Evolutionary conservation across 2,329 filamentous ascomycete species (phyloP).

Genomic region (Trichoderma semiorbis): DNA sequence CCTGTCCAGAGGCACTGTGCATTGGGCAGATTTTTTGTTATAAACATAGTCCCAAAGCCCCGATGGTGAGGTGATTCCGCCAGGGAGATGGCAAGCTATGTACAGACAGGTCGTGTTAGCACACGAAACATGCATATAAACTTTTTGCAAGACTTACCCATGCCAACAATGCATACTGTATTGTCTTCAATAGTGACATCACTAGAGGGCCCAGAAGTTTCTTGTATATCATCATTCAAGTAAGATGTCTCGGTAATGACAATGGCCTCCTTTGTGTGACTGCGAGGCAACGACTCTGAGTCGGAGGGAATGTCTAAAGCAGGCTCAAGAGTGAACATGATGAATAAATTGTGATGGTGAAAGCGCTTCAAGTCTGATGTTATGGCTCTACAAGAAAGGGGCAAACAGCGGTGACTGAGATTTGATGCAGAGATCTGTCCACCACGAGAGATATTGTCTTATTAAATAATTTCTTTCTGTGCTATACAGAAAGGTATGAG

Average conservation of each 20-base stretch:
- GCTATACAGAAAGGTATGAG: background rate
- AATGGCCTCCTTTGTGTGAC: background rate
- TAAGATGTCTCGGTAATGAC: slow-evolving; percentile 2
- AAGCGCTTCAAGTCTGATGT: background rate
- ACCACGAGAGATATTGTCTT: background rate
- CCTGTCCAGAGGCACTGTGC: slow-evolving; percentile 27
- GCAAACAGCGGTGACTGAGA: background rate
- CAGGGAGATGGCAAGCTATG: slow-evolving; percentile 13
- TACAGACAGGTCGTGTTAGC: background rate
- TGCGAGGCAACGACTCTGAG: slow-evolving; percentile 3
- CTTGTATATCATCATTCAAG: background rate
- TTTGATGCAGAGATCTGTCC: background rate
- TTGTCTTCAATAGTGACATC: slow-evolving; percentile 3
- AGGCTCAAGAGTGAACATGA: slow-evolving; percentile 12
- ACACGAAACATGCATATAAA: background rate
- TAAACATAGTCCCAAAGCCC: slow-evolving; percentile 32
- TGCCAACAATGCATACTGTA: slow-evolving; percentile 9
- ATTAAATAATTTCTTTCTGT: slow-evolving; percentile 1
- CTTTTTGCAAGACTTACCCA: background rate
- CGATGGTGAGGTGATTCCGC: slow-evolving; percentile 13
- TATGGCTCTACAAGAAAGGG: background rate
- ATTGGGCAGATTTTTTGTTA: slow-evolving; percentile 27
- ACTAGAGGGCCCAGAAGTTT: slow-evolving; percentile 9
- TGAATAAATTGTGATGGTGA: background rate
- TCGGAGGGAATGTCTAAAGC: background rate